phyloP scores from a whole-genome alignment of 352 stramenopile genomes.

The Pythium periplocum region DNA sequence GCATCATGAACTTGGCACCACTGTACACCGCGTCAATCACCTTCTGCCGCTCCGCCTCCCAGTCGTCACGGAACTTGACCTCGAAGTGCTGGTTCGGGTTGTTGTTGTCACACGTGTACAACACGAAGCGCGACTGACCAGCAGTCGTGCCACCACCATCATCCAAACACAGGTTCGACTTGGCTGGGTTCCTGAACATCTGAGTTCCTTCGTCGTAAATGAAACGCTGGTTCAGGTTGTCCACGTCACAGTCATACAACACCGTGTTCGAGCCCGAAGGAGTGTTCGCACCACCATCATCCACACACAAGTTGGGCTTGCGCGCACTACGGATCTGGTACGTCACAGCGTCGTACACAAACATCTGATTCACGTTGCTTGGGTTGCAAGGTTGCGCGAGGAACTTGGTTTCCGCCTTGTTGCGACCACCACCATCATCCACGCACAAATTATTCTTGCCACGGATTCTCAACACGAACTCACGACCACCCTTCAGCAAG shows the following conservation, averaged over 20 bases:
- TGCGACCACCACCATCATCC: slow-evolving; percentile 20
- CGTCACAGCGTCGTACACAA: slow-evolving; percentile 3
- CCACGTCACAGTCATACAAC: slow-evolving; percentile 8
- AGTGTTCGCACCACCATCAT: not conserved
- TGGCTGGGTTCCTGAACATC: slow-evolving; percentile 21
- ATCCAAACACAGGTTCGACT: slow-evolving; percentile 27
- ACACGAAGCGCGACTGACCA: not conserved
- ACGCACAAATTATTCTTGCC: slow-evolving; percentile 26
- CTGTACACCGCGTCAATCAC: slow-evolving; percentile 2
- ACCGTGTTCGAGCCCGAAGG: slow-evolving; percentile 6
- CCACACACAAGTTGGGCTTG: slow-evolving; percentile 7
- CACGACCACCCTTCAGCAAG: not conserved
- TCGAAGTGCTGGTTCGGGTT: slow-evolving; percentile 6
- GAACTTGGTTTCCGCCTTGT: not conserved
- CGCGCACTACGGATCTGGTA: slow-evolving; percentile 9
- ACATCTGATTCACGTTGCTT: slow-evolving; percentile 2
- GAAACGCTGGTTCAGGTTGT: slow-evolving; percentile 30
- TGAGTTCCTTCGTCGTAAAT: slow-evolving; percentile 14
- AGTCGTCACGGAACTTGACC: slow-evolving; percentile 3
- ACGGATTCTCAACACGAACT: not conserved
- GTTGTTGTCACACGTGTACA: slow-evolving; percentile 3
- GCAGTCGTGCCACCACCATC: slow-evolving; percentile 16
- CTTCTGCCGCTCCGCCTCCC: slow-evolving; percentile 2
- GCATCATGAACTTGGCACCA: slow-evolving; percentile 7
- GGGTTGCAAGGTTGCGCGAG: slow-evolving; percentile 4